phyloP scores from a whole-genome alignment of 73 alveolate genomes.

The Stentor roeselii region DNA sequence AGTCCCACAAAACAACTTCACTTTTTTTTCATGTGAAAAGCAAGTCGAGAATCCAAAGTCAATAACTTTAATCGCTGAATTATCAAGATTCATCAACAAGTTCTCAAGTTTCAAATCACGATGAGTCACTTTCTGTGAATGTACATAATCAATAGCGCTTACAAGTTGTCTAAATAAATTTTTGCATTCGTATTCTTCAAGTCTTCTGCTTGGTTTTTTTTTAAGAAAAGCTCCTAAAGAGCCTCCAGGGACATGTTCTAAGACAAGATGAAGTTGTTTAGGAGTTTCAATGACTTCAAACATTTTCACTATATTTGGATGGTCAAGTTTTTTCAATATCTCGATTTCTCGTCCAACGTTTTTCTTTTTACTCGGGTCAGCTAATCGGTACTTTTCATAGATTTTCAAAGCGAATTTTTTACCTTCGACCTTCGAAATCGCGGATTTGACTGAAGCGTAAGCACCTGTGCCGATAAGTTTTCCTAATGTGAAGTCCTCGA shows the following conservation, averaged over 20 bases:
- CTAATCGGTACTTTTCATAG: constrained; percentile 66
- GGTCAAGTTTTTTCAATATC: constrained; percentile 61
- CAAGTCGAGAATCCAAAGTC: constrained; percentile 74
- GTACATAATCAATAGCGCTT: constrained; percentile 78
- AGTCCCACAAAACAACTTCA: constrained; percentile 72
- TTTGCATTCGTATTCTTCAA: constrained; percentile 72
- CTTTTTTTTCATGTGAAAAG: constrained; percentile 61
- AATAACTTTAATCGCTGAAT: constrained; percentile 49
- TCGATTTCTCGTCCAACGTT: constrained; percentile 63
- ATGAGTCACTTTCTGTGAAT: constrained; percentile 72
- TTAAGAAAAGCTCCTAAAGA: constrained; percentile 69
- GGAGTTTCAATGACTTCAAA: constrained; percentile 85
- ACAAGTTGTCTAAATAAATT: constrained; percentile 65
- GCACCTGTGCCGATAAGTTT: constrained; percentile 83
- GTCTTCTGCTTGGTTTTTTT: constrained; percentile 60
- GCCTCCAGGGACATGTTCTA: constrained; percentile 83
- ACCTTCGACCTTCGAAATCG: constrained; percentile 62
- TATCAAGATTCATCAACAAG: constrained; percentile 48
- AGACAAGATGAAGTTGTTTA: constrained; percentile 61
- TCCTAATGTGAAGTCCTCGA: constrained; percentile 77
- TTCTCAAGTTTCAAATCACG: constrained; percentile 87
- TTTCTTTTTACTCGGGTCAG: constrained; percentile 63
- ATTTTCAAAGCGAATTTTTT: constrained; percentile 77
- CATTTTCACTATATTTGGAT: constrained; percentile 72
- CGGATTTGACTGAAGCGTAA: constrained; percentile 82